These are phyloP conservation scores for Podosphaera fusca DNA, from an alignment of 2,329 filamentous ascomycete genomes.

Conservation along the genomic window DNA sequence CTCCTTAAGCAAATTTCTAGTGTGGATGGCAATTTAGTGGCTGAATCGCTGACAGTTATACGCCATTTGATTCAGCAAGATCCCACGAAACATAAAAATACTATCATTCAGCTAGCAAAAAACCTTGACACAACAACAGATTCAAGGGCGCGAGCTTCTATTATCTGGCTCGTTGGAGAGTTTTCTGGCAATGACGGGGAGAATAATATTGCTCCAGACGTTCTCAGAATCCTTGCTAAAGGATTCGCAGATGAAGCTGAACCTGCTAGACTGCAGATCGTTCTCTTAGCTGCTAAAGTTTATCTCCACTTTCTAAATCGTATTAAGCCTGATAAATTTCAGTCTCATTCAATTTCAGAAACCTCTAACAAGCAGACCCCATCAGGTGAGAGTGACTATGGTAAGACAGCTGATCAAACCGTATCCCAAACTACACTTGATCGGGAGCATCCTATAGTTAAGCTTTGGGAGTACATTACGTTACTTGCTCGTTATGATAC, in stretches of 20 bases:
- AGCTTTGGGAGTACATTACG: slow-evolving; percentile 67
- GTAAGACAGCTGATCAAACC: slow-evolving; percentile 7
- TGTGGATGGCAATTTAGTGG: slow-evolving; percentile 66
- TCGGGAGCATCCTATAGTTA: slow-evolving; percentile 41
- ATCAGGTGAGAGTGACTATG: slow-evolving; percentile 11
- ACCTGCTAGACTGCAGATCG: slow-evolving; percentile 70
- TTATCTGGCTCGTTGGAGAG: slow-evolving; percentile 93
- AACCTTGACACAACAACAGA: slow-evolving; percentile 77
- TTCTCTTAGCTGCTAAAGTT: slow-evolving; percentile 85
- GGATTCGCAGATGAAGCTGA: slow-evolving; percentile 70
- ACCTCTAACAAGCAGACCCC: slow-evolving; percentile 11
- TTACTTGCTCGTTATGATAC: slow-evolving; percentile 78
- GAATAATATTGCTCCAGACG: slow-evolving; percentile 81
- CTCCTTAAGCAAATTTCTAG: slow-evolving; percentile 74
- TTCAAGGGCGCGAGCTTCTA: slow-evolving; percentile 72
- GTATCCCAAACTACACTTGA: slow-evolving; percentile 9
- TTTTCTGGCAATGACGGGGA: slow-evolving; percentile 61
- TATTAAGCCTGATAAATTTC: slow-evolving; percentile 21
- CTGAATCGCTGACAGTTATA: slow-evolving; percentile 84
- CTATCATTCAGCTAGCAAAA: slow-evolving; percentile 71
- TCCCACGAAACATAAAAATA: slow-evolving; percentile 56
- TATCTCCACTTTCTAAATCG: slow-evolving; percentile 72
- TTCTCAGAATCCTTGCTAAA: slow-evolving; percentile 68
- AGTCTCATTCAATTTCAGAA: slow-evolving; percentile 8
- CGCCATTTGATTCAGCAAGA: slow-evolving; percentile 88